phyloP scores from a whole-genome alignment of 2,329 filamentous ascomycete genomes.

The Trichoderma asperellum region DNA sequence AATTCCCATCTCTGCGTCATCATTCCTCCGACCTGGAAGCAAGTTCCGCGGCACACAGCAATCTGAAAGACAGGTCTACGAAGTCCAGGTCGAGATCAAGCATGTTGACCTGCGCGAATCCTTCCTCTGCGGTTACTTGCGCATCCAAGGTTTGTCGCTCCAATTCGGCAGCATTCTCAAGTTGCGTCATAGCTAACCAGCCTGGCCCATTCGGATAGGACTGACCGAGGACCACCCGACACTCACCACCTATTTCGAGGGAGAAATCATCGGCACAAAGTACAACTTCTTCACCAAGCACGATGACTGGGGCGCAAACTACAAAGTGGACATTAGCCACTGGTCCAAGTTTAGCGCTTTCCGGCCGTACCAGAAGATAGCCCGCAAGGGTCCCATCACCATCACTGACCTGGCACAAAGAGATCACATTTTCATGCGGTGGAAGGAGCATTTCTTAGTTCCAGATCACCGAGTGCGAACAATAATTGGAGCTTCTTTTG shows the following conservation, averaged over 20 bases:
- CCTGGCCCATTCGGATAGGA: slow-evolving; percentile 54
- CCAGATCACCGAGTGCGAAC: slow-evolving; percentile 91
- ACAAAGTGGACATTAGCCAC: slow-evolving; percentile 89
- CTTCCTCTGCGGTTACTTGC: slow-evolving; percentile 91
- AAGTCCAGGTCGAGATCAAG: slow-evolving; percentile 96
- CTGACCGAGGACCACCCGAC: slow-evolving; percentile 95
- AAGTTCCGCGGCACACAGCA: slow-evolving; percentile 89
- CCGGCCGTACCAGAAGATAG: slow-evolving; percentile 68
- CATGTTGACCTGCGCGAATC: slow-evolving; percentile 94
- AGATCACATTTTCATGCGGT: slow-evolving; percentile 96
- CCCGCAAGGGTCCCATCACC: slow-evolving; percentile 58
- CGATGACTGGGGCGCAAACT: slow-evolving; percentile 85
- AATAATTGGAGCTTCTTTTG: slow-evolving; percentile 93
- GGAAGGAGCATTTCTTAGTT: slow-evolving; percentile 98
- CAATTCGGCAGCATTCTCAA: neutral
- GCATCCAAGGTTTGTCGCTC: slow-evolving; percentile 75
- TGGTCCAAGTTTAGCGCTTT: slow-evolving; percentile 92
- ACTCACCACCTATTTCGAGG: slow-evolving; percentile 97
- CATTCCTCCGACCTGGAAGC: slow-evolving; percentile 83
- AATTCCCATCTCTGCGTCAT: slow-evolving; percentile 79
- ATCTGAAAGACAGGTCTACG: slow-evolving; percentile 90
- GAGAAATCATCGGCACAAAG: slow-evolving; percentile 94
- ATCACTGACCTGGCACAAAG: slow-evolving; percentile 74
- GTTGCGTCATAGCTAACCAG: slow-evolving; percentile 29
- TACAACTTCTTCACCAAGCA: slow-evolving; percentile 93